Evolutionary conservation across 1,139 yeast species (phyloP).

Genomic region (Geotrichum candidum): DNA sequence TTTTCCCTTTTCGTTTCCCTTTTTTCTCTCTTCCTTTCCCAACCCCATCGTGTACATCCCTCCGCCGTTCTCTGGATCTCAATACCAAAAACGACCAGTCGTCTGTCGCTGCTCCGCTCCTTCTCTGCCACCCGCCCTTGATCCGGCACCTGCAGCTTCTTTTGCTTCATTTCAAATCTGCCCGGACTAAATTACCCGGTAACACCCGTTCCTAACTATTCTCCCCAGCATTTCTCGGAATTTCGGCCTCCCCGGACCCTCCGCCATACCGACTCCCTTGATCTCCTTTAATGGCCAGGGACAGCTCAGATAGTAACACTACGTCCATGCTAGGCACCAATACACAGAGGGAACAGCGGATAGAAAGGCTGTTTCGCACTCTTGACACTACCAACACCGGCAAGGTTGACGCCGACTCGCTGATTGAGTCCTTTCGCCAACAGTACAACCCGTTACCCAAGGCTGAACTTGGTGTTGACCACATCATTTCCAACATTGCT

Average conservation of each 20-base stretch:
- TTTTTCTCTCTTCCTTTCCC: not conserved
- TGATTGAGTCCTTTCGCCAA: conserved; percentile 23
- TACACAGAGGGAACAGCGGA: conserved; percentile 33
- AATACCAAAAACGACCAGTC: too few relatives aligned
- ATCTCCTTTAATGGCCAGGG: not conserved
- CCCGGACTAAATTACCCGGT: not conserved
- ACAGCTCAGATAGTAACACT: not conserved
- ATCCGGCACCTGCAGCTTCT: not conserved
- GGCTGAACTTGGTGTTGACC: conserved; percentile 53
- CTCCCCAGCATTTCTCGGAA: not conserved
- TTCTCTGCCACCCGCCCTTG: too few relatives aligned
- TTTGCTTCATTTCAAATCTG: not conserved
- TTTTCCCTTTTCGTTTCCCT: not conserved
- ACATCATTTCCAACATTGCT: conserved; percentile 54
- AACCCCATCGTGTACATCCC: too few relatives aligned
- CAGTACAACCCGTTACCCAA: conserved; percentile 48
- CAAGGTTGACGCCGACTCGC: conserved; percentile 21
- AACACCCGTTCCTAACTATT: not conserved
- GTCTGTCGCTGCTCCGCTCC: too few relatives aligned
- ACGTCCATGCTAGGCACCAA: conserved; percentile 6
- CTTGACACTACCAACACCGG: conserved; percentile 25
- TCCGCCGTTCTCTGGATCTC: too few relatives aligned
- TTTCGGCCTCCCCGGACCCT: not conserved
- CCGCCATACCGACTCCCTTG: not conserved
- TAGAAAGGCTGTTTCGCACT: conserved; percentile 29